These are phyloP conservation scores for Dipteronia sinensis DNA, from an alignment of 345 rosid genomes.

Conservation along the genomic window DNA sequence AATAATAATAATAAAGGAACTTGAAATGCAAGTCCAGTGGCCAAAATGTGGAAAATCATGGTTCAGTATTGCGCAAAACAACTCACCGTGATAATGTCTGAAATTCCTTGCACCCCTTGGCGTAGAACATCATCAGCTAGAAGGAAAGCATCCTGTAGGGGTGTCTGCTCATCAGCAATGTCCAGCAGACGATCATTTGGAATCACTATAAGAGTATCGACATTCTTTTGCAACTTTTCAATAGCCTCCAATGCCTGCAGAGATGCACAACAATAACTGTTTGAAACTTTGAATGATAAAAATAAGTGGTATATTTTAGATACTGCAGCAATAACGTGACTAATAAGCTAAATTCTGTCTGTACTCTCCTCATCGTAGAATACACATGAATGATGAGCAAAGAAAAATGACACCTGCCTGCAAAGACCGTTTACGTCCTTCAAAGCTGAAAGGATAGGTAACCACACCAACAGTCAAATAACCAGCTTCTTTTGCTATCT, in stretches of 20 bases:
- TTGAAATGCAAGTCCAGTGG: background rate
- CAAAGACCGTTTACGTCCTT: slow-evolving; percentile 92
- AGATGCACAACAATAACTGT: slow-evolving; percentile 12
- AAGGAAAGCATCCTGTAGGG: slow-evolving; percentile 97
- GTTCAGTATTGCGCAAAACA: background rate
- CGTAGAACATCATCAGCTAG: slow-evolving; percentile 98
- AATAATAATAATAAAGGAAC: background rate
- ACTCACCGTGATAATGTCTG: slow-evolving; percentile 93
- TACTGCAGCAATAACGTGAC: background rate
- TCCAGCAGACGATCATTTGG: slow-evolving; percentile 97
- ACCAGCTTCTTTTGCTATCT: slow-evolving; percentile 87
- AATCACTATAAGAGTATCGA: slow-evolving; percentile 92
- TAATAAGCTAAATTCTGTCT: background rate
- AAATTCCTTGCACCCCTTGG: slow-evolving; percentile 99
- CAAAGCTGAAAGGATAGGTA: slow-evolving; percentile 97
- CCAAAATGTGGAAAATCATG: background rate
- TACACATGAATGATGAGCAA: background rate
- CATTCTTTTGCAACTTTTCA: slow-evolving; percentile 92
- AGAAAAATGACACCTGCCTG: slow-evolving; percentile 52
- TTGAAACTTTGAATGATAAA: background rate
- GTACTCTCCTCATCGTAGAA: background rate
- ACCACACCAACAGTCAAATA: slow-evolving; percentile 98
- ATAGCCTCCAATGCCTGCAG: slow-evolving; percentile 94
- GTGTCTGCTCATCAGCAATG: slow-evolving; percentile 97
- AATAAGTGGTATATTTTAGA: background rate